Evolutionary conservation across 176 grass and related monocot genomes (phyloP).

Genomic region (Pontederia crassipes): DNA sequence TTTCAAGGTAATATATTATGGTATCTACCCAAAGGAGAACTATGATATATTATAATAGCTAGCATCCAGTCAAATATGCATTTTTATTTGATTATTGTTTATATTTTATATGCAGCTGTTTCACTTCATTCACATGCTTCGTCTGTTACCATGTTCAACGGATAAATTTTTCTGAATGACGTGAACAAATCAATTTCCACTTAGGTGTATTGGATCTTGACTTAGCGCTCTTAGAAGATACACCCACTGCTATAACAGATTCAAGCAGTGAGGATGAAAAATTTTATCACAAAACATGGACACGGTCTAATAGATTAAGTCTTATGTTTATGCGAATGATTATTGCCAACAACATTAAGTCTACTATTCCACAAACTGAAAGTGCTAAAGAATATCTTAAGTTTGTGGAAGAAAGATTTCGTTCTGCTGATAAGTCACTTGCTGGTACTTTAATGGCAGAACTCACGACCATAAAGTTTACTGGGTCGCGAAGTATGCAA

Average conservation of each 20-base stretch:
- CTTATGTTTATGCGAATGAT: constrained; percentile 20
- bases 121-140: constrained; percentile 14
- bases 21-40: constrained; percentile 10
- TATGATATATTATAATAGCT: background rate
- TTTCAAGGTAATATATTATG: constrained; percentile 2
- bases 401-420: constrained; percentile 25
- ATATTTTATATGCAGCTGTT: constrained; percentile 11
- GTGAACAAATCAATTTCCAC: constrained; percentile 23
- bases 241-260: background rate
- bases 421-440: constrained; percentile 15
- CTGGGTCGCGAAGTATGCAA: constrained; percentile 13
- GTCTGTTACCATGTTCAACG: constrained; percentile 12
- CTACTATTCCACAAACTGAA: constrained; percentile 24
- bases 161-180: constrained; percentile 23
- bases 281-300: constrained; percentile 13
- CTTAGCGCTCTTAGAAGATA: constrained; percentile 12
- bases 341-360: constrained; percentile 22
- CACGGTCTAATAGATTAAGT: constrained; percentile 8
- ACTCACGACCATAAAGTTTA: background rate
- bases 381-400: constrained; percentile 19
- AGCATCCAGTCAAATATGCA: background rate
- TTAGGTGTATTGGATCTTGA: constrained; percentile 25
- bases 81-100: background rate
- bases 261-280: constrained; percentile 5
- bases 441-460: constrained; percentile 10